phyloP scores from a whole-genome alignment of 164 flowering plant genomes.

The Stephania japonica region DNA sequence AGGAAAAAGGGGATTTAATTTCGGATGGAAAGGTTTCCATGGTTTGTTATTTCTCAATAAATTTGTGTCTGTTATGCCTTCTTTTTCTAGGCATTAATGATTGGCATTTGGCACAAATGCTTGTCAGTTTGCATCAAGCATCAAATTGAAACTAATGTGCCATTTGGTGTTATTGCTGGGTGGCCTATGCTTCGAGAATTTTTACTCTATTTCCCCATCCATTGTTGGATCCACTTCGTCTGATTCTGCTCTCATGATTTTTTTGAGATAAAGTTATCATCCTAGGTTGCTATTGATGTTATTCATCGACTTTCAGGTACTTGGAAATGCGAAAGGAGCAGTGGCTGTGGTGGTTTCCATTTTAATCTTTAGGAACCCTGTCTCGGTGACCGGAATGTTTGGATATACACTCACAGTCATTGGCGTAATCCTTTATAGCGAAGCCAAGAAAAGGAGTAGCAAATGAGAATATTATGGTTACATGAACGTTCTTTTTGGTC shows the following conservation, averaged over 20 bases:
- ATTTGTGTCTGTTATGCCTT: no score
- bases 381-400: conserved; percentile 93
- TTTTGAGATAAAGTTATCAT: background rate
- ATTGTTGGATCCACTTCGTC: no score
- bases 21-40: no score
- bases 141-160: background rate
- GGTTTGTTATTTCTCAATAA: no score
- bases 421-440: conserved; percentile 89
- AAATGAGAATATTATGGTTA: conserved; percentile 27
- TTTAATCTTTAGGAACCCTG: conserved; percentile 82
- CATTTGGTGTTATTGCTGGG: background rate
- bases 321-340: conserved; percentile 97
- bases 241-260: background rate
- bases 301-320: conserved; percentile 49
- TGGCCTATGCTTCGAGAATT: background rate
- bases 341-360: conserved; percentile 95
- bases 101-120: background rate
- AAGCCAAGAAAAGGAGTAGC: conserved; percentile 80
- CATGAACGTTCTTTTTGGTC: conserved; percentile 12
- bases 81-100: no score
- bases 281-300: conserved; percentile 1
- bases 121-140: background rate
- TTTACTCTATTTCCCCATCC: background rate
- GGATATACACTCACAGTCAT: conserved; percentile 80
- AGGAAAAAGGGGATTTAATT: no score